These are phyloP conservation scores for Podospora fimiseda DNA, from an alignment of 495 filamentous ascomycete species.

Conservation along the genomic window DNA sequence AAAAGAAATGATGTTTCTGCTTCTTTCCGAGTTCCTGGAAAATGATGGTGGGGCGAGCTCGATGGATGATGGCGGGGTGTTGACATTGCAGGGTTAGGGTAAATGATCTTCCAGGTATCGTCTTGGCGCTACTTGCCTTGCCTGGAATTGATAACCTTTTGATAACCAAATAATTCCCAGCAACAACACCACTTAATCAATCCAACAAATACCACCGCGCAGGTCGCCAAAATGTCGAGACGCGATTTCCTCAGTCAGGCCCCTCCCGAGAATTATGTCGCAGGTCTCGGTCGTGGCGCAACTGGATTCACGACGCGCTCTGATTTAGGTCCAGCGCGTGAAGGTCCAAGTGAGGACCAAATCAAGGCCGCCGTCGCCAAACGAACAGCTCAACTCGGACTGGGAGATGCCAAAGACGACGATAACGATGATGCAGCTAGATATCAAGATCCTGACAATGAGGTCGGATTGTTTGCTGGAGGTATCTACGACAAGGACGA, in stretches of 20 bases:
- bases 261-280: conserved; percentile 97
- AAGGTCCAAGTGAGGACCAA: conserved; percentile 95
- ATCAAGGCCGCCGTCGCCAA: conserved; percentile 96
- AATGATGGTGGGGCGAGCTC: neutral
- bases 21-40: neutral
- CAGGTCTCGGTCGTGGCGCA: conserved; percentile 92
- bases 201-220: neutral
- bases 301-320: conserved; percentile 97
- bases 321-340: conserved; percentile 90
- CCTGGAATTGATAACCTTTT: too few relatives aligned
- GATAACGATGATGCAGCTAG: conserved; percentile 81
- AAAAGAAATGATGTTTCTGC: too few relatives aligned
- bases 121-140: neutral
- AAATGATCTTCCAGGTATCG: neutral
- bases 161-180: too few relatives aligned
- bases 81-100: neutral
- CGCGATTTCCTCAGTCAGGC: conserved; percentile 88
- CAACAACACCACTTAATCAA: too few relatives aligned
- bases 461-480: conserved; percentile 89
- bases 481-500: conserved; percentile 94
- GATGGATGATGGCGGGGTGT: neutral
- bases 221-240: conserved; percentile 52
- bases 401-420: conserved; percentile 68
- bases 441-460: conserved; percentile 94
- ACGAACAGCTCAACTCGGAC: conserved; percentile 75